Evolutionary conservation across 805 yeast genomes (phyloP), one percentile per base, ranked within the genome.

Genomic region (Candida bentonensis): DNA sequence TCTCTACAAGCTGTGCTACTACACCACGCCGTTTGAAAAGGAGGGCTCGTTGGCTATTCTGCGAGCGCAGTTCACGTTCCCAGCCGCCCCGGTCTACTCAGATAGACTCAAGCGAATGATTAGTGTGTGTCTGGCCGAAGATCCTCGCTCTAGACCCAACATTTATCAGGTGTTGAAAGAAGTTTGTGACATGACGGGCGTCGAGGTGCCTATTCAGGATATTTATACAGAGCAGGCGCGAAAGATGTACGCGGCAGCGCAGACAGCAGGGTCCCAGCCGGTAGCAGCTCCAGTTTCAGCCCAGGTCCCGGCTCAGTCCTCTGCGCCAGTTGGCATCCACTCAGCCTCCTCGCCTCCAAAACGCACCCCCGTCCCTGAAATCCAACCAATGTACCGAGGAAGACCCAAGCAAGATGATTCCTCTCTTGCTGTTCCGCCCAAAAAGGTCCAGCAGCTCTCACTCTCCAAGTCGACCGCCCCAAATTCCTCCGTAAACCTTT

Each of bases 1-100:
- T 49, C 68, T 92, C 42, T 89, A 84, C 68, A 89, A 89, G 59
- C 67, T 89, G 49, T 81, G 95, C 63, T 89, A 82, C 64, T 89
- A 85, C 62, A 88, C 82, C 1, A 89, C 98, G 1, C 98, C 98
- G 1, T 89, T 92, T 61, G 98, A 89, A 62, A 57, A 58, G 40
- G 79, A 82, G 39, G 85, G 86, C 33, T 95, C 85, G 51, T 70
- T 85, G 53, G 95, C 95, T 3, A 84, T 89, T 39, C 65, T 88
- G 45, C 89, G 83, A 63, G 85, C 95, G 3, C 75, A 79, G 39
- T 88, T 78, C 62, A 79, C 74, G 47, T 84, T 88, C 53, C 94
- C 89, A 22, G 51, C 72, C 1, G 57, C 61, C 4, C 95, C 96
- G 2, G 66, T 61, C 15, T 87, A 74, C 55, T 77, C 94, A 0